Percentiles rank a stretch among this genome's conserved stretches.
These are phyloP conservation scores for Ophiocytium majus DNA, from an alignment of 352 stramenopile genomes.

Conservation along the genomic window DNA sequence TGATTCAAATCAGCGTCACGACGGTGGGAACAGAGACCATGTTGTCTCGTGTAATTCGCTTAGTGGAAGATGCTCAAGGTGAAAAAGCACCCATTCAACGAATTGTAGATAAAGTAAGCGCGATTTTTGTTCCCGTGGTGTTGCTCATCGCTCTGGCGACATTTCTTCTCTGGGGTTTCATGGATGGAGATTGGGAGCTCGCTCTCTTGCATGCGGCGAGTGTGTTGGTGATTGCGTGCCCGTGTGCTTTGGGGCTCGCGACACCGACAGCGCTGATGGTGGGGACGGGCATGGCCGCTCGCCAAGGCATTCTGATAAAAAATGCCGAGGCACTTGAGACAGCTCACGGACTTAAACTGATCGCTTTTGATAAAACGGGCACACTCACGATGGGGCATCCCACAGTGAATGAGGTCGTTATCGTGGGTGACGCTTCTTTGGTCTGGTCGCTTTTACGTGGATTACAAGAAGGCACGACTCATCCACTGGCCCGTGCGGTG, in stretches of 20 bases:
- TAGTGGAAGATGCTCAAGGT: neutral
- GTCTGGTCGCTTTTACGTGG: neutral
- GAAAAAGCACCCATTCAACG: neutral
- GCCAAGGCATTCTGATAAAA: constrained; percentile 92
- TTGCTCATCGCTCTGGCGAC: neutral
- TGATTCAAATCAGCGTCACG: neutral
- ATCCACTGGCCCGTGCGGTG: neutral
- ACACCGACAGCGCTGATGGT: constrained; percentile 62
- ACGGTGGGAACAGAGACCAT: neutral
- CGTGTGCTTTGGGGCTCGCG: constrained; percentile 84
- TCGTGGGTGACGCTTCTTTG: constrained; percentile 17
- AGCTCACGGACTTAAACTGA: constrained; percentile 45
- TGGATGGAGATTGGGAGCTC: constrained; percentile 52
- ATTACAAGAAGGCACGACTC: neutral
- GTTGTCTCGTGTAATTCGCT: neutral
- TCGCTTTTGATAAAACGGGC: constrained; percentile 88
- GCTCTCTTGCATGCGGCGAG: constrained; percentile 91
- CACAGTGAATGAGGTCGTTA: constrained; percentile 59
- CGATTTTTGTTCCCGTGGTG: neutral
- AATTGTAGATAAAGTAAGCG: neutral
- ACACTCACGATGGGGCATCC: constrained; percentile 81
- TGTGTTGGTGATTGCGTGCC: constrained; percentile 92
- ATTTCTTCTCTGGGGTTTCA: neutral
- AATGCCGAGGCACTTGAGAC: constrained; percentile 79
- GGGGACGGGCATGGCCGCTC: constrained; percentile 87